These are phyloP conservation scores for Leucogyrophana mollusca DNA, from an alignment of 768 basidiomycete species.

Conservation along the genomic window DNA sequence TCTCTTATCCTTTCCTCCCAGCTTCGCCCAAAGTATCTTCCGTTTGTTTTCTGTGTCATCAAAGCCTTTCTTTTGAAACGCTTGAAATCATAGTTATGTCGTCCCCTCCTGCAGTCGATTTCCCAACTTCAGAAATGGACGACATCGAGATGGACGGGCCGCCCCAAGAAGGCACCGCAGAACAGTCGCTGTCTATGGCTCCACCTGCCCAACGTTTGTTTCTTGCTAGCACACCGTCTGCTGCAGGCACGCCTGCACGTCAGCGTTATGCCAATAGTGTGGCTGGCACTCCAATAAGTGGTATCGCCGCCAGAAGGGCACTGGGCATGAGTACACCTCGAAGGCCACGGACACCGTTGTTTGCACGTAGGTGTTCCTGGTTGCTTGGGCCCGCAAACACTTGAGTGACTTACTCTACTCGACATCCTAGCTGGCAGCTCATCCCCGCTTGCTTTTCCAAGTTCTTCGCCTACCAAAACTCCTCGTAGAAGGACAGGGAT, in stretches of 20 bases:
- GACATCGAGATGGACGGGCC: constrained; percentile 53
- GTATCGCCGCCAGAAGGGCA: constrained; percentile 49
- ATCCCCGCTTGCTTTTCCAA: constrained; percentile 63
- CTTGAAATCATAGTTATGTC: constrained; percentile 43
- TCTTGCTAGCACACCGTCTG: constrained; percentile 53
- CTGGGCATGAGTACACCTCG: constrained; percentile 57
- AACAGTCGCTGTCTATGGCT: constrained; percentile 41
- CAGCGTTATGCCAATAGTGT: constrained; percentile 32
- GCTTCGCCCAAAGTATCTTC: not conserved
- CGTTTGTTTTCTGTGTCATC: not conserved
- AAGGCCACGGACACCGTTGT: constrained; percentile 43
- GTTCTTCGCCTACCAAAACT: constrained; percentile 57
- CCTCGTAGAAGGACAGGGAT: constrained; percentile 35
- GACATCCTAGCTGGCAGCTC: constrained; percentile 48
- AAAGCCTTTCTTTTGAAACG: too few relatives aligned
- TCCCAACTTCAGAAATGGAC: constrained; percentile 57
- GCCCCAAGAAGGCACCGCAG: constrained; percentile 19
- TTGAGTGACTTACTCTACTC: not conserved
- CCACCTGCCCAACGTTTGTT: constrained; percentile 49
- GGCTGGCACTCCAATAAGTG: constrained; percentile 44
- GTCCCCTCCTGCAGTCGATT: constrained; percentile 62
- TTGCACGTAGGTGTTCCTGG: constrained; percentile 41
- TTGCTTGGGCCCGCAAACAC: not conserved
- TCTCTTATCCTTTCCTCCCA: constrained; percentile 14
- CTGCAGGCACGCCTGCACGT: constrained; percentile 48